Evolutionary conservation across 495 filamentous ascomycete species (phyloP).

Genomic region (Chaetomium tenue): DNA sequence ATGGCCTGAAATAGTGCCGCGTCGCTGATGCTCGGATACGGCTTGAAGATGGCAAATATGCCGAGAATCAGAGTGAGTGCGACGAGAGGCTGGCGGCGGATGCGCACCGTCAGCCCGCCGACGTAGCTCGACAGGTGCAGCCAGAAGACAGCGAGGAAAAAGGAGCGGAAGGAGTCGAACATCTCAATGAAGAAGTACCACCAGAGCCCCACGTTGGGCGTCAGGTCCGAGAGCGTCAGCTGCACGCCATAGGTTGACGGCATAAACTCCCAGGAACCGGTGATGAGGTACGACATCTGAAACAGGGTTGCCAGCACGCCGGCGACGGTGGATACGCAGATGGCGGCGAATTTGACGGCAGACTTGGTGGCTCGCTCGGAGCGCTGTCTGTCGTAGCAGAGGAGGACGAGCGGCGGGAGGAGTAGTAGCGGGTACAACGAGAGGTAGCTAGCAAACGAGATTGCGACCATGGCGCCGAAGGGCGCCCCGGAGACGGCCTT

Average conservation of each 20-base stretch:
- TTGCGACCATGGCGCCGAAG: conserved; percentile 76
- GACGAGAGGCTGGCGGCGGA: conserved; percentile 82
- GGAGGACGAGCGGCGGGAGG: conserved; percentile 74
- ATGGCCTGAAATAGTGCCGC: conserved; percentile 78
- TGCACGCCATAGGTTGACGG: conserved; percentile 88
- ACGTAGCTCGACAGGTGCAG: conserved; percentile 88
- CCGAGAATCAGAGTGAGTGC: conserved; percentile 78
- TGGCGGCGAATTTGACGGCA: conserved; percentile 48
- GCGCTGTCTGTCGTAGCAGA: conserved; percentile 70
- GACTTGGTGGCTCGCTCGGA: conserved; percentile 36
- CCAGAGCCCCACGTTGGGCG: conserved; percentile 94
- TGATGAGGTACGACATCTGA: conserved; percentile 68
- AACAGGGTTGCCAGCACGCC: conserved; percentile 57
- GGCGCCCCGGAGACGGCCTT: conserved; percentile 74
- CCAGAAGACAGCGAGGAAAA: conserved; percentile 98
- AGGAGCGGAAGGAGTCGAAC: conserved; percentile 95
- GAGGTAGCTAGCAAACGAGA: conserved; percentile 84
- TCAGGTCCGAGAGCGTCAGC: conserved; percentile 85
- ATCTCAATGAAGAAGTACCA: conserved; percentile 99
- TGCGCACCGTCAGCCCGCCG: conserved; percentile 72
- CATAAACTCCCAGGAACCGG: conserved; percentile 82
- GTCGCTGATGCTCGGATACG: conserved; percentile 90
- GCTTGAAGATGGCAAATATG: conserved; percentile 89
- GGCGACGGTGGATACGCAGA: conserved; percentile 49
- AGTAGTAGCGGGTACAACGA: conserved; percentile 88